phyloP scores from a whole-genome alignment of 2,329 filamentous ascomycete genomes.

The Botrytis deweyae region DNA sequence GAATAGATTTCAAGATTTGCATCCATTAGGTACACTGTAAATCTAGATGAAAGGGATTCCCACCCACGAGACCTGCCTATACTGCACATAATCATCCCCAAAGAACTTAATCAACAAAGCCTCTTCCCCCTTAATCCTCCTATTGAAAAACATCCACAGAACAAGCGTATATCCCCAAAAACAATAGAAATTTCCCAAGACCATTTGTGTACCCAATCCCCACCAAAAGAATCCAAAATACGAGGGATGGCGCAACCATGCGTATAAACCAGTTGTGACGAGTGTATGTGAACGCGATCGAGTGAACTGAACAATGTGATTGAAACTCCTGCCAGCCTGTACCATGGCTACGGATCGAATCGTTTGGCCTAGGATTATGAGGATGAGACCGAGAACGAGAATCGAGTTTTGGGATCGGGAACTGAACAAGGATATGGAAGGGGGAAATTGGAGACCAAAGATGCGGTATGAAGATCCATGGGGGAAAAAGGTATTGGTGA shows the following conservation, averaged over 20 bases:
- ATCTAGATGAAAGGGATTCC: constrained; percentile 73
- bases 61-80: constrained; percentile 68
- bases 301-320: constrained; percentile 76
- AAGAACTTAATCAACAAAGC: constrained; percentile 77
- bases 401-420: constrained; percentile 39
- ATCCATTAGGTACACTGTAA: neutral
- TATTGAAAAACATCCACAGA: constrained; percentile 82
- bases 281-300: constrained; percentile 69
- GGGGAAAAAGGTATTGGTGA: constrained; percentile 59
- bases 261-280: constrained; percentile 82
- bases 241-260: constrained; percentile 74
- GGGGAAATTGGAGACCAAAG: neutral
- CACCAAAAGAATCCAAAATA: constrained; percentile 99
- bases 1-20: neutral
- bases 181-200: constrained; percentile 81
- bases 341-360: constrained; percentile 83
- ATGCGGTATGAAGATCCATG: neutral
- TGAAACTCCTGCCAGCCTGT: constrained; percentile 87
- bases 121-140: constrained; percentile 78
- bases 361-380: constrained; percentile 70
- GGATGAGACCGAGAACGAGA: constrained; percentile 55
- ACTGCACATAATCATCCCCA: constrained; percentile 74
- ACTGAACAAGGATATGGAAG: constrained; percentile 25
- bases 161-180: constrained; percentile 71
- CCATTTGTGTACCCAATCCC: constrained; percentile 89